Evolutionary conservation across 495 filamentous ascomycete genomes (phyloP), one percentile per base, ranked within the genome.

Genomic region (Aspergillus kassunensis): DNA sequence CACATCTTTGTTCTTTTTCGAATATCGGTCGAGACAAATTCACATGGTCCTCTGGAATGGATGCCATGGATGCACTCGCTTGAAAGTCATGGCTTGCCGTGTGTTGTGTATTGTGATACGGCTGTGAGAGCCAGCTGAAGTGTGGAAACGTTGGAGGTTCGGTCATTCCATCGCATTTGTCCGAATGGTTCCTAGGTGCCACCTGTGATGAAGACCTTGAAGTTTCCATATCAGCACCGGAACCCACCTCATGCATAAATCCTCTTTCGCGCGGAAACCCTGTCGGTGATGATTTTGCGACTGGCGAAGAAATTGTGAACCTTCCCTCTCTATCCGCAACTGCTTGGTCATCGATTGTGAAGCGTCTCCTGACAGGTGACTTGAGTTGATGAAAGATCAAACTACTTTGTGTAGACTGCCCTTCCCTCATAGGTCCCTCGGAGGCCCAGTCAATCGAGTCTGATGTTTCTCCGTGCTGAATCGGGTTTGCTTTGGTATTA

Each of bases 341-440:
- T 15, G 9, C 41, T 35, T 53, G 50, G 1, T 53, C 40, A 8
- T 53, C 50, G 15, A 53, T 53, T 19, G 50, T 53, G 33, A 53
- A 53, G 3, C 41, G 40, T 37, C 40, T 34, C 30, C 50, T 24
- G 2, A 45, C 40, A 19, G 31, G 29, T 39, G 42, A 35, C 33
- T 37, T 21, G 6, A 33, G 30, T 6, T 19, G 31, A 6, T 21
- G 21, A 9, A 45, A 15, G 20, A 20, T 27, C 9, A 16, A 34
- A 13, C 50, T 53, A 9, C 50, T 53, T 4, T 21, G 41, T 8
- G 29, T 24, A 21, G 50, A 45, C 31, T 44, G 50, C 15, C 13
- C 13, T 16, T 37, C 31, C 31, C 19, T 3, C n/a, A 15, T 36
- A 15, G 2, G 31, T 10, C 37, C 44, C 1, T 48, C 31, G 1